Percentiles rank a stretch among this genome's conserved stretches.
Conservation (phyloP, 148 eudicot genomes). For the Arbutus unedo region DNA sequence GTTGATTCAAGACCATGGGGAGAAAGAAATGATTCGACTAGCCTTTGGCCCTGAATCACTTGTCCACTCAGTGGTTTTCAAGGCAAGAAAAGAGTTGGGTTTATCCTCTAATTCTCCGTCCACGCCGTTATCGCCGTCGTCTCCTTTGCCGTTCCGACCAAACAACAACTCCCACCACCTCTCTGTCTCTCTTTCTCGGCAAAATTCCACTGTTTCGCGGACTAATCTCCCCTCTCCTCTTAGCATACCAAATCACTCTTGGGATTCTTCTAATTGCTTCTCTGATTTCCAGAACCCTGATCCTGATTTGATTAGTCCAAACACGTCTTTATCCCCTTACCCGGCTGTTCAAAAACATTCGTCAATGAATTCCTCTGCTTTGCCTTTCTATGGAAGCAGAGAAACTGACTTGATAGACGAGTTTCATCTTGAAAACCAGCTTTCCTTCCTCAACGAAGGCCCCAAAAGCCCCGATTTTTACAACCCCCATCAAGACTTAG, state of each 20-base stretch:
- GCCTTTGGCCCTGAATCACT: slow-evolving; percentile 86
- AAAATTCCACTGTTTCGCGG: slow-evolving; percentile 32
- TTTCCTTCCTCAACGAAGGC: slow-evolving; percentile 53
- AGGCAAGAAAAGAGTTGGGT: slow-evolving; percentile 66
- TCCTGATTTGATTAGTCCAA: slow-evolving; percentile 35
- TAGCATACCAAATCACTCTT: slow-evolving; percentile 40
- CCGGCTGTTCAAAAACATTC: not conserved
- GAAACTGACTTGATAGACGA: slow-evolving; percentile 56
- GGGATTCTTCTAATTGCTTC: slow-evolving; percentile 34
- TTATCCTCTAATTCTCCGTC: slow-evolving; percentile 45
- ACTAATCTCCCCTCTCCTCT: slow-evolving; percentile 57
- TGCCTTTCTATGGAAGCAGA: slow-evolving; percentile 44
- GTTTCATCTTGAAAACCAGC: slow-evolving; percentile 68
- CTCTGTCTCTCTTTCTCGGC: slow-evolving; percentile 34
- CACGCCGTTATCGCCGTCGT: slow-evolving; percentile 38
- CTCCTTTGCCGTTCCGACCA: slow-evolving; percentile 35
- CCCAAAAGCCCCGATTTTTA: slow-evolving; percentile 34
- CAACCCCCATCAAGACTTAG: slow-evolving; percentile 32
- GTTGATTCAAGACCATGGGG: slow-evolving; percentile 85
- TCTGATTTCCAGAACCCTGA: slow-evolving; percentile 36
- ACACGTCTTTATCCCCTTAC: slow-evolving; percentile 1
- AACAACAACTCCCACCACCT: not conserved
- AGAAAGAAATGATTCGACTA: slow-evolving; percentile 87
- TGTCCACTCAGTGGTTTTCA: slow-evolving; percentile 55
- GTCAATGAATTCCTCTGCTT: slow-evolving; percentile 48